These are phyloP conservation scores for Corniculantispora saksenae DNA, from an alignment of 2,329 filamentous ascomycete species.

Conservation along the genomic window DNA sequence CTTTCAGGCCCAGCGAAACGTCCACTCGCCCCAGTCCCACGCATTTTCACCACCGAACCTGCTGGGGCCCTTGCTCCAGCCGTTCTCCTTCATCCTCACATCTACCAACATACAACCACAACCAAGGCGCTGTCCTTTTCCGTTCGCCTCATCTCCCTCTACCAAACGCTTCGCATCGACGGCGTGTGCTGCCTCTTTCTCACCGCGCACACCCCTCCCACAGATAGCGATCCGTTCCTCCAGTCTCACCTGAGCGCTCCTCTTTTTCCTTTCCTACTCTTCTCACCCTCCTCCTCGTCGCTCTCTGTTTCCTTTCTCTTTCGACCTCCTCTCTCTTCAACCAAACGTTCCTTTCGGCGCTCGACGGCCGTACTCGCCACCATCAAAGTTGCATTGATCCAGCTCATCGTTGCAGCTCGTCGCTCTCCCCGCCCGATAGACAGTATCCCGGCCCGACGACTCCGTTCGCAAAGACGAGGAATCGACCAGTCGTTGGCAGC, in stretches of 20 bases:
- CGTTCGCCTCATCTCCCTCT: neutral
- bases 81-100: slow-evolving; percentile 9
- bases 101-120: slow-evolving; percentile 1
- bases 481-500: neutral
- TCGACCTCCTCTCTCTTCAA: neutral
- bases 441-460: neutral
- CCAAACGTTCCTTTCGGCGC: slow-evolving; percentile 2
- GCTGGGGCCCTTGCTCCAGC: neutral
- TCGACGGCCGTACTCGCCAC: neutral
- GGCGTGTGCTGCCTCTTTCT: neutral
- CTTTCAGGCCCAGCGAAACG: neutral
- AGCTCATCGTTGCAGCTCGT: neutral
- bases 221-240: slow-evolving; percentile 7
- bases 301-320: neutral
- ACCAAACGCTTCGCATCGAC: neutral
- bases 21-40: slow-evolving; percentile 22
- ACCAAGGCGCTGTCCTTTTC: neutral
- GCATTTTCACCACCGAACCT: slow-evolving; percentile 8
- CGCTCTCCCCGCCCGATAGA: neutral
- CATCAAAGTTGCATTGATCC: neutral
- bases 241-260: neutral
- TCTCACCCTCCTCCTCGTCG: neutral
- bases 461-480: neutral
- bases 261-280: neutral
- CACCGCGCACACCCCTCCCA: neutral